phyloP scores from a whole-genome alignment of 768 basidiomycete species.

The Tulasnella sp. region DNA sequence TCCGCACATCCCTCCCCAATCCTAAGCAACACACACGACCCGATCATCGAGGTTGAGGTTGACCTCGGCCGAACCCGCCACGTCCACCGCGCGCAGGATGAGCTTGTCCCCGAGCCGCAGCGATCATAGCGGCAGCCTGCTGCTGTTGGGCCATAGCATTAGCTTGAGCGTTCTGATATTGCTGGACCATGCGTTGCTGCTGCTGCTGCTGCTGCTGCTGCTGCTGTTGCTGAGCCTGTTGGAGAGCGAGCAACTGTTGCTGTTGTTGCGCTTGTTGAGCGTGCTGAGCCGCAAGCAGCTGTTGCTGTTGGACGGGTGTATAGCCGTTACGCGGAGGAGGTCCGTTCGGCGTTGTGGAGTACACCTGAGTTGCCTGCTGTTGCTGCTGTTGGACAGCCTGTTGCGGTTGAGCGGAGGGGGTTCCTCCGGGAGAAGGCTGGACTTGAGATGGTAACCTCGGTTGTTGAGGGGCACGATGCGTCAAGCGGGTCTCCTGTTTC shows the following conservation, averaged over 20 bases:
- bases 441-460: neutral
- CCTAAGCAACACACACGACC: no score
- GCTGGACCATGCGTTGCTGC: neutral
- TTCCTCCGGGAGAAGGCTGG: neutral
- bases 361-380: neutral
- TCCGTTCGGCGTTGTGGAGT: neutral
- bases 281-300: constrained; percentile 11
- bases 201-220: constrained; percentile 22
- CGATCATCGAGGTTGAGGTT: no score
- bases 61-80: neutral
- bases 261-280: constrained; percentile 22
- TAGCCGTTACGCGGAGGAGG: neutral
- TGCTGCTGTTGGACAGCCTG: constrained; percentile 4
- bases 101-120: neutral
- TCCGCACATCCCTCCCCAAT: no score
- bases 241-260: constrained; percentile 7
- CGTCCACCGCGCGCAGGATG: neutral
- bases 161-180: constrained; percentile 14
- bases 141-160: constrained; percentile 14
- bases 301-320: constrained; percentile 5
- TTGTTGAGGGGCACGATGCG: constrained; percentile 19
- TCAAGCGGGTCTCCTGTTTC: constrained; percentile 13
- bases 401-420: neutral
- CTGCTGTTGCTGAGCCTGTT: constrained; percentile 10
- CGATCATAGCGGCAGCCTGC: constrained; percentile 6